phyloP scores from a whole-genome alignment of 352 stramenopile genomes.

The Globisporangium viniferum region DNA sequence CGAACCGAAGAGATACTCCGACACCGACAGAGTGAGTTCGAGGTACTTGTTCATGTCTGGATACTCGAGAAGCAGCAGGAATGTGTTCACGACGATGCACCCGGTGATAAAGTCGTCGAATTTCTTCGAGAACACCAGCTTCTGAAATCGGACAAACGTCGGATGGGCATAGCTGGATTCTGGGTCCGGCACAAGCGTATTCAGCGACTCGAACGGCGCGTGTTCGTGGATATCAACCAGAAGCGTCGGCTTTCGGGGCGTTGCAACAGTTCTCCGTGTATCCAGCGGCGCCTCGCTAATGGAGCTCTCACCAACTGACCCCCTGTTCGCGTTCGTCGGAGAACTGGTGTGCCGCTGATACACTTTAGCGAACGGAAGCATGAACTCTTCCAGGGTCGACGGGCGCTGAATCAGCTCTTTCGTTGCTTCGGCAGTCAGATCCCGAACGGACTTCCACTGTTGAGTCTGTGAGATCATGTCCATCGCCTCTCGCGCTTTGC shows the following conservation, averaged over 20 bases:
- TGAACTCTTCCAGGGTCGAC: constrained; percentile 39
- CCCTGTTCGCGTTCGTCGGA: constrained; percentile 1
- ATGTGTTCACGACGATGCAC: constrained; percentile 67
- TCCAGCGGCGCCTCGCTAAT: constrained; percentile 5
- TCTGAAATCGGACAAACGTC: constrained; percentile 29
- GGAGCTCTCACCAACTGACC: constrained; percentile 10
- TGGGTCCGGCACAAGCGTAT: constrained; percentile 1
- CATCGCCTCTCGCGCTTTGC: constrained; percentile 17
- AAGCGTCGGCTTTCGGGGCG: constrained; percentile 12
- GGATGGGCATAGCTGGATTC: background rate
- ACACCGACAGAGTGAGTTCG: constrained; percentile 34
- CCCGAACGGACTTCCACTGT: constrained; percentile 48
- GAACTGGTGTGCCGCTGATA: constrained; percentile 17
- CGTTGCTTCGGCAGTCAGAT: constrained; percentile 62
- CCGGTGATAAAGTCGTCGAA: constrained; percentile 71
- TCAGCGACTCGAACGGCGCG: constrained; percentile 15
- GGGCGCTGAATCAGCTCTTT: constrained; percentile 51
- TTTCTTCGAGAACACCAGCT: constrained; percentile 61
- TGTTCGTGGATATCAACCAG: constrained; percentile 21
- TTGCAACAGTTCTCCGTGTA: background rate
- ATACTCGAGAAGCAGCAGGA: constrained; percentile 67
- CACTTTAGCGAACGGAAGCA: constrained; percentile 24
- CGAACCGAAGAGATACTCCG: constrained; percentile 69
- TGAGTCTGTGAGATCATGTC: constrained; percentile 33
- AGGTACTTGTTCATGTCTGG: constrained; percentile 47